Conservation (phyloP, 768 basidiomycete genomes). For the Pulveroboletus frians region DNA sequence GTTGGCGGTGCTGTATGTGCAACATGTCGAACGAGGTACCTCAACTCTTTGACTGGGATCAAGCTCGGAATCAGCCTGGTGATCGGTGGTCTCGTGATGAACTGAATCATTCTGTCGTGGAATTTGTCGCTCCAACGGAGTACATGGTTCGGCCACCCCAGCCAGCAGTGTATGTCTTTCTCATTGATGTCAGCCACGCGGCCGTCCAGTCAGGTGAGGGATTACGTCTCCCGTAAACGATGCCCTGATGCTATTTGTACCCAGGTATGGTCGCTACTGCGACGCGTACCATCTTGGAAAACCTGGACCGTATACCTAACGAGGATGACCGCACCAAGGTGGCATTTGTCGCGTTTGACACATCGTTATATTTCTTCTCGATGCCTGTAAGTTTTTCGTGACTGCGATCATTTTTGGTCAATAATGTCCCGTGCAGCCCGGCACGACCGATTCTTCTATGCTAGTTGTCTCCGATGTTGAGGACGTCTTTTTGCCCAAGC, state of each 20-base stretch:
- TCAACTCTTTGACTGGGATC: slow-evolving; percentile 98
- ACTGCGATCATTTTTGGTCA: background rate
- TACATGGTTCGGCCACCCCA: slow-evolving; percentile 99
- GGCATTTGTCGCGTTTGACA: slow-evolving; percentile 87
- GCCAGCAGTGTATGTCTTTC: slow-evolving; percentile 93
- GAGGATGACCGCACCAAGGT: slow-evolving; percentile 91
- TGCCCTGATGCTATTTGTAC: background rate
- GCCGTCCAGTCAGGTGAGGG: slow-evolving; percentile 81
- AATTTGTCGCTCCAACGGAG: slow-evolving; percentile 96
- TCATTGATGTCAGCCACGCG: slow-evolving; percentile 92
- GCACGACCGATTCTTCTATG: slow-evolving; percentile 79
- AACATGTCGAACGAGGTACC: slow-evolving; percentile 98
- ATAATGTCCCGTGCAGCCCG: slow-evolving; percentile 40
- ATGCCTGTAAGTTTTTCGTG: slow-evolving; percentile 47
- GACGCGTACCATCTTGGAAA: slow-evolving; percentile 93
- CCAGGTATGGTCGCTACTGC: slow-evolving; percentile 98
- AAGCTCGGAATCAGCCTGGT: slow-evolving; percentile 85
- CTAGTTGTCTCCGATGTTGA: slow-evolving; percentile 96
- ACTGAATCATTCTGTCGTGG: slow-evolving; percentile 89
- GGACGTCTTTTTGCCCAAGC: slow-evolving; percentile 96
- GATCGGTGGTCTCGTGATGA: slow-evolving; percentile 94
- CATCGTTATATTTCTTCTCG: slow-evolving; percentile 94
- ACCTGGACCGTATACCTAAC: slow-evolving; percentile 91
- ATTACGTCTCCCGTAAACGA: background rate
- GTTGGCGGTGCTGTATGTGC: slow-evolving; percentile 99